Base-by-base conservation (phyloP, 352 stramenopile genomes). In the Phytopythium helicoides region DNA sequence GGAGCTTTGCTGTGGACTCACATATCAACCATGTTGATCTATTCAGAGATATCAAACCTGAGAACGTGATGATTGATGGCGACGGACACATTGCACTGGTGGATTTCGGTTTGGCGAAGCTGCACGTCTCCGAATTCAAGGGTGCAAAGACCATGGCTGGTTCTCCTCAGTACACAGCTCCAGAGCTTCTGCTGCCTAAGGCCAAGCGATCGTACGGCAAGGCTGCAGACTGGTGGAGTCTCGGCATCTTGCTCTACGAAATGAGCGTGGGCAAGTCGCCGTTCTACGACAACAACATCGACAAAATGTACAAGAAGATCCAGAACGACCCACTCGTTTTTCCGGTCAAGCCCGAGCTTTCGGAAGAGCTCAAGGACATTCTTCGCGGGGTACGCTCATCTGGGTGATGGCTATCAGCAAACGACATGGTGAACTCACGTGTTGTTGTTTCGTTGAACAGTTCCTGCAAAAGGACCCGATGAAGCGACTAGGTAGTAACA, bases 1-100 rank as follows among this genome's bases (percentile, higher is more conserved):
- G 16, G 23, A 21, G 11, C 21, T 38, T 8, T 11, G 16, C 28
- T 39, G 22, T 4, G 9, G 12, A 19, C 10, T 22, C 14, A 8
- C 6, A 23, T 21, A 28, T 35, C 15, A 44, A 15, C 21, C 15
- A 5, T 19, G n/a, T 10, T 19, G 5, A 36, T 28, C 16, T 33
- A 11, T 21, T 18, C 40, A 87, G 89, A 62, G 95, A 99, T 63
- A 95, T 98, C 31, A 99, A 99, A 57, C 95, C 95, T 12, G 93
- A 98, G 64, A 98, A 98, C 56, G 79, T 98, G 16, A 96, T 98
- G 70, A 95, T 98, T 37, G 95, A 98, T 60, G 81, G 79, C 7
- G 89, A 97, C n/a, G 94, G 92, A 14, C 94, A 98, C 68, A 96
- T 98, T 58, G 87, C 90, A 23, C 74, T 98, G 23, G 94, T 97